phyloP scores from a whole-genome alignment of 2,329 filamentous ascomycete genomes.

The Lecanicillium sp. region DNA sequence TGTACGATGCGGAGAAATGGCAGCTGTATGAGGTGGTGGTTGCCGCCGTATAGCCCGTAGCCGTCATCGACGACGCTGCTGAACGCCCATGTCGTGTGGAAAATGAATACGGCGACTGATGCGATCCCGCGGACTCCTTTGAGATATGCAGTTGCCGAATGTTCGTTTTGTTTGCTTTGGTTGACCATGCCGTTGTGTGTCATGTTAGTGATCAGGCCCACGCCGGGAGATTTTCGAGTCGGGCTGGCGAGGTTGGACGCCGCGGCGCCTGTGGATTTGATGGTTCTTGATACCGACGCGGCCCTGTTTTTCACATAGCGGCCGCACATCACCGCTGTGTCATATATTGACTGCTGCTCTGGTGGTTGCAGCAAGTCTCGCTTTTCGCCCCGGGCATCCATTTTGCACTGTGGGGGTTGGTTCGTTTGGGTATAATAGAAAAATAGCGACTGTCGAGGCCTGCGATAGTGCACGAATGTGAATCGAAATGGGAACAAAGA shows the following conservation, averaged over 20 bases:
- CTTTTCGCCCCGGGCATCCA: not conserved
- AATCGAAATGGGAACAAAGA: not conserved
- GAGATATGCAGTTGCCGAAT: slow-evolving; percentile 5
- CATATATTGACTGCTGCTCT: not conserved
- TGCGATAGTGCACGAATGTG: not conserved
- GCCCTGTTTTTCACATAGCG: slow-evolving; percentile 8
- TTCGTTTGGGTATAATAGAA: too few species aligned
- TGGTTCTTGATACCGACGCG: not conserved
- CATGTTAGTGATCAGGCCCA: not conserved
- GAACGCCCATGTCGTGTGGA: slow-evolving; percentile 2
- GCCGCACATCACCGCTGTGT: not conserved
- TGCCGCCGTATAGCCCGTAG: slow-evolving; percentile 5
- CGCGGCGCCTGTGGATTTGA: not conserved
- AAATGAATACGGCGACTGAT: slow-evolving; percentile 4
- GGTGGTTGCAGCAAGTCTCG: slow-evolving; percentile 3
- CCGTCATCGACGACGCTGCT: not conserved
- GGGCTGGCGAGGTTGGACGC: not conserved
- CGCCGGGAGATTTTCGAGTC: not conserved
- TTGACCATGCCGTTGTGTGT: too few species aligned
- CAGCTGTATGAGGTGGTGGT: slow-evolving; percentile 12
- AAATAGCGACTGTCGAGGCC: not conserved
- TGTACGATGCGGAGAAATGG: slow-evolving; percentile 10
- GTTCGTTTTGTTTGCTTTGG: not conserved
- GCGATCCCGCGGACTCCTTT: slow-evolving; percentile 4
- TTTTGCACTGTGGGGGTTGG: not conserved